Evolutionary conservation across 1,139 yeast species (phyloP).

Genomic region (Saccharomyces hybrid): DNA sequence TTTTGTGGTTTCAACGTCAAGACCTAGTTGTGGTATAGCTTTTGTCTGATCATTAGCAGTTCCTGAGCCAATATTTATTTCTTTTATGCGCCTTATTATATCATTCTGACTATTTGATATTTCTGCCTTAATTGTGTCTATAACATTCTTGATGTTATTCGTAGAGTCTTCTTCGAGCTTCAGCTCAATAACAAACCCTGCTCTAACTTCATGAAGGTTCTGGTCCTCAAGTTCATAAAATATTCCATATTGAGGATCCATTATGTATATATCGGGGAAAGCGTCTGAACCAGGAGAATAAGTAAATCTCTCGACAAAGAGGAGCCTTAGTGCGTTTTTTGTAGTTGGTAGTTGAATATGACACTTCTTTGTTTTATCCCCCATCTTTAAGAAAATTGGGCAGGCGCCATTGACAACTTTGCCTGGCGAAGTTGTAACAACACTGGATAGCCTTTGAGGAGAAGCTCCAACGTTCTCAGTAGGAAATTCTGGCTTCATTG

Average conservation of each 20-base stretch:
- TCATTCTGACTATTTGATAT: slow-evolving; percentile 4
- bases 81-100: background rate
- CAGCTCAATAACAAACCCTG: slow-evolving; percentile 48
- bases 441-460: background rate
- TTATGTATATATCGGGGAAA: slow-evolving; percentile 77
- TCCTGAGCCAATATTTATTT: background rate
- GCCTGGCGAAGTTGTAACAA: background rate
- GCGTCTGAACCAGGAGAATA: slow-evolving; percentile 63
- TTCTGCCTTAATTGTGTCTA: slow-evolving; percentile 3
- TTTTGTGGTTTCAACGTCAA: background rate
- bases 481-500: background rate
- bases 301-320: slow-evolving; percentile 82
- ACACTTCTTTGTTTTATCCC: slow-evolving; percentile 57
- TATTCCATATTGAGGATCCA: slow-evolving; percentile 51
- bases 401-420: background rate
- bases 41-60: background rate
- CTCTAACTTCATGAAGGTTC: slow-evolving; percentile 48
- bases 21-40: background rate
- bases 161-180: background rate
- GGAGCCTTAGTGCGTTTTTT: slow-evolving; percentile 57
- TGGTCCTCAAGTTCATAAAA: slow-evolving; percentile 77
- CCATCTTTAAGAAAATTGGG: slow-evolving; percentile 47
- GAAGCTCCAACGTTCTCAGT: background rate
- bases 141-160: background rate
- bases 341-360: slow-evolving; percentile 44